A percentile compares a stretch with the other conserved stretches of the same genome.
These are phyloP conservation scores for Guillardia theta DNA, from an alignment of 78 protist genomes.

Conservation along the genomic window DNA sequence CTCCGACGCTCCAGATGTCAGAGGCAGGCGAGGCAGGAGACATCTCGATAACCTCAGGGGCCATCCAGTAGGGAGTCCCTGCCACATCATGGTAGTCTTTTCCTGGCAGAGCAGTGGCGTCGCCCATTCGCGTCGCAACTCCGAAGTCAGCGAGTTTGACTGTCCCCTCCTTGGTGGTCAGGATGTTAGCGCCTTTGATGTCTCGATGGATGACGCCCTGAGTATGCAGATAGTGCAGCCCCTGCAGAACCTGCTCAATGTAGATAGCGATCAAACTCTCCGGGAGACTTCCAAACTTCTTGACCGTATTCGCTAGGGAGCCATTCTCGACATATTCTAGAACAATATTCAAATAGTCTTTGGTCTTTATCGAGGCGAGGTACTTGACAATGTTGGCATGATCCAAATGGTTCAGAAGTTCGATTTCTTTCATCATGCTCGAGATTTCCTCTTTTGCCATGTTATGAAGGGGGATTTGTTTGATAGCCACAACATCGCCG, in stretches of 20 bases:
- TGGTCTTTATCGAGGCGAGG: constrained; percentile 10
- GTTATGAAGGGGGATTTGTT: neutral
- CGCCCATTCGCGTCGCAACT: constrained; percentile 82
- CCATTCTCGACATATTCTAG: constrained; percentile 71
- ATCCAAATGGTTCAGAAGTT: neutral
- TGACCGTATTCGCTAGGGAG: constrained; percentile 75
- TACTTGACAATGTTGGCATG: constrained; percentile 65
- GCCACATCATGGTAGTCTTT: constrained; percentile 66
- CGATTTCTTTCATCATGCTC: neutral
- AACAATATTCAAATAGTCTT: constrained; percentile 78
- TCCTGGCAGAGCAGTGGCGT: neutral
- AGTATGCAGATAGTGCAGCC: constrained; percentile 82
- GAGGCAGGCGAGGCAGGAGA: constrained; percentile 49
- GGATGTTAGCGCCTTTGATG: constrained; percentile 71
- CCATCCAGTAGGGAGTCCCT: constrained; percentile 97
- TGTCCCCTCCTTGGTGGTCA: constrained; percentile 69
- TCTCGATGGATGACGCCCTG: constrained; percentile 76
- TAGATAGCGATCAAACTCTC: constrained; percentile 84
- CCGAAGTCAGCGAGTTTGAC: constrained; percentile 94
- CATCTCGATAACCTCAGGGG: constrained; percentile 8
- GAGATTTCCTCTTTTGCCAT: neutral
- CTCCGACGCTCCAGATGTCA: constrained; percentile 96
- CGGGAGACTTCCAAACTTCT: constrained; percentile 85
- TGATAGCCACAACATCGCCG: constrained; percentile 53
- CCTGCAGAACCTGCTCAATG: constrained; percentile 82